phyloP scores from a whole-genome alignment of 176 grass and related monocot genomes.

The Phyllostachys edulis region DNA sequence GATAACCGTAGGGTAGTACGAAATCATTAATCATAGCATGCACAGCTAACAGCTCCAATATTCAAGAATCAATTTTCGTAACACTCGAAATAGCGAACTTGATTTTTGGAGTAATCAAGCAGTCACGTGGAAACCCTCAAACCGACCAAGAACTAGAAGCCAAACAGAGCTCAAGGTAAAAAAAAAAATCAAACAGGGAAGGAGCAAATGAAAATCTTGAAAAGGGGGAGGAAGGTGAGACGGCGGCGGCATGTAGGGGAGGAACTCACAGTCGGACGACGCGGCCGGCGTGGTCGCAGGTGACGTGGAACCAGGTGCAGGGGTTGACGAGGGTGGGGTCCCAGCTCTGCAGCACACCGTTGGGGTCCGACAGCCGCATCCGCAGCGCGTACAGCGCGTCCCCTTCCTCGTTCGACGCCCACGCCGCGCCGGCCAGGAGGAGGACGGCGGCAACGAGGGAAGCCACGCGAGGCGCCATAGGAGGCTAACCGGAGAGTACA shows the following conservation, averaged over 20 bases:
- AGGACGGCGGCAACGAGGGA: constrained; percentile 30
- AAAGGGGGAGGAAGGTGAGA: neutral
- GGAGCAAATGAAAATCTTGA: neutral
- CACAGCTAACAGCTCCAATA: neutral
- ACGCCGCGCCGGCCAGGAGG: constrained; percentile 41
- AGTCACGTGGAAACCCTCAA: neutral
- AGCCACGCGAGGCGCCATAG: constrained; percentile 44
- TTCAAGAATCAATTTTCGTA: neutral
- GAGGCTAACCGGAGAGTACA: neutral
- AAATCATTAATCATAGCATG: neutral
- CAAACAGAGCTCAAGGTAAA: neutral
- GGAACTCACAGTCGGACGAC: constrained; percentile 74
- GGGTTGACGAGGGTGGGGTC: constrained; percentile 90
- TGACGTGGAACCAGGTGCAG: constrained; percentile 99
- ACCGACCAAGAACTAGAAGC: neutral
- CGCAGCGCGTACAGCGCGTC: constrained; percentile 83
- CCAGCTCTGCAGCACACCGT: constrained; percentile 96
- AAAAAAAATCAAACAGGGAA: neutral
- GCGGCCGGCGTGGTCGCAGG: constrained; percentile 69
- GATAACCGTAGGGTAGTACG: neutral
- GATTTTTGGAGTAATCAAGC: neutral
- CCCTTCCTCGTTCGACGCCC: constrained; percentile 60
- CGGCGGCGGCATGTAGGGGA: neutral
- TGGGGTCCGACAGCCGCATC: constrained; percentile 70
- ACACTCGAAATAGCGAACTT: neutral